phyloP scores from a whole-genome alignment of 2,329 filamentous ascomycete species.

The Botrytis medusae region DNA sequence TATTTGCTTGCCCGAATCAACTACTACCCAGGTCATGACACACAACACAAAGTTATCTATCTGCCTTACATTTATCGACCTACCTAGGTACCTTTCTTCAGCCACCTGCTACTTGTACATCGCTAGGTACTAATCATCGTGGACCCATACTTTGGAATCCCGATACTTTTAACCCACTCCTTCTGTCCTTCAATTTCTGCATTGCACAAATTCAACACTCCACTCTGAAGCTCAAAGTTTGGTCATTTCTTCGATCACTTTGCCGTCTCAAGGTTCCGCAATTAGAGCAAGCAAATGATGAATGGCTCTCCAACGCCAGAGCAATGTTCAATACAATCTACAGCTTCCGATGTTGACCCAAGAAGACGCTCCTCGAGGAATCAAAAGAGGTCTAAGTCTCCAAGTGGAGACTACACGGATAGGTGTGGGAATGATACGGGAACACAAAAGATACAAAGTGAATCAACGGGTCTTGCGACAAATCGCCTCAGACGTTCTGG shows the following conservation, averaged over 20 bases:
- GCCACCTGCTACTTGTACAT: background rate
- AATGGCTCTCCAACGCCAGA: background rate
- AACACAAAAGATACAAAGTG: background rate
- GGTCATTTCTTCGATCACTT: background rate
- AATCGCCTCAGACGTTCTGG: background rate
- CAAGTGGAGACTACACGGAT: constrained; percentile 9
- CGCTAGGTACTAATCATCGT: background rate
- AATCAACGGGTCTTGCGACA: background rate
- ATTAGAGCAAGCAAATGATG: background rate
- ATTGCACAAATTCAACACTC: background rate
- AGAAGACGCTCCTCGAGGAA: constrained; percentile 15
- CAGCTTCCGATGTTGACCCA: constrained; percentile 1
- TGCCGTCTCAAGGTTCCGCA: background rate
- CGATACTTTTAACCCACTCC: background rate
- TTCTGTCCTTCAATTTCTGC: background rate
- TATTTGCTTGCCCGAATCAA: background rate
- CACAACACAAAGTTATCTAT: background rate
- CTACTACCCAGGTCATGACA: background rate
- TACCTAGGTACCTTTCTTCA: background rate
- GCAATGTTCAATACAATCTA: background rate
- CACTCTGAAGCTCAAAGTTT: background rate
- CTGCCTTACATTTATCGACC: background rate
- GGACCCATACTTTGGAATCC: background rate
- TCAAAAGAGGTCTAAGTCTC: constrained; percentile 4
- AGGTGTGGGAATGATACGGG: background rate